Evolutionary conservation across 768 basidiomycete species (phyloP), one percentile per base, ranked within the genome.

Genomic region (Amanita thiersii): DNA sequence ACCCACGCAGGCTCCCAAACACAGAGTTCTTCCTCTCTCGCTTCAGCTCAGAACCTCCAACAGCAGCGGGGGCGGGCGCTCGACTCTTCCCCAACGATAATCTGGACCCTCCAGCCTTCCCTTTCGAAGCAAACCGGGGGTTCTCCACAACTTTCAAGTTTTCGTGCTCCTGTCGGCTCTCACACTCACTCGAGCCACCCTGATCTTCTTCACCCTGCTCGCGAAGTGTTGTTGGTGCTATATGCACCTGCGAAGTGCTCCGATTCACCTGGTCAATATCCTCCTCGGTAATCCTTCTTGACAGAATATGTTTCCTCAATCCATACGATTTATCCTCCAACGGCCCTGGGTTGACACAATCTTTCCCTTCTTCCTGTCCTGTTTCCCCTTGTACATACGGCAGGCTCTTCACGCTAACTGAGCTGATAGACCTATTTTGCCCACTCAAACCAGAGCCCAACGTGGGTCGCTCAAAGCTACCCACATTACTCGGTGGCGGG

Each of bases 131-230:
- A 44, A 74, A 79, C 18, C 70, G 65, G 10, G 73, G 69, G 48
- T 81, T 81, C 50, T 79, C 79, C n/a, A 73, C 66, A 3, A 78
- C 62, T 30, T 60, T 56, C 8, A 72, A 47, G n/a, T 61, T 57
- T 1, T 52, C 55, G 24, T 53, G 53, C 6, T 52, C 48, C 5
- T 53, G 51, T 10, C 58, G 48, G 12, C 52, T 56, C 10, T 64
- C 64, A 4, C 63, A 65, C 0, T 50, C 61, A 29, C 63, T 65
- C 40, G 64, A 59, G 3, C 60, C 61, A 5, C 52, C 61, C 26
- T 43, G 54, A 11, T 56, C 54, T 21, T 49, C 51, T 5, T 48
- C 47, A 25, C 48, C 40, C 29, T 51, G 50, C 5, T 54, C 17
- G 18, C 6, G 37, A 10, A 18, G n/a, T 11, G 30, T 14, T 26